A percentile compares a stretch with the other conserved stretches of the same genome.
phyloP scores from a whole-genome alignment of 2,329 filamentous ascomycete genomes.

The Penicillium palitans region DNA sequence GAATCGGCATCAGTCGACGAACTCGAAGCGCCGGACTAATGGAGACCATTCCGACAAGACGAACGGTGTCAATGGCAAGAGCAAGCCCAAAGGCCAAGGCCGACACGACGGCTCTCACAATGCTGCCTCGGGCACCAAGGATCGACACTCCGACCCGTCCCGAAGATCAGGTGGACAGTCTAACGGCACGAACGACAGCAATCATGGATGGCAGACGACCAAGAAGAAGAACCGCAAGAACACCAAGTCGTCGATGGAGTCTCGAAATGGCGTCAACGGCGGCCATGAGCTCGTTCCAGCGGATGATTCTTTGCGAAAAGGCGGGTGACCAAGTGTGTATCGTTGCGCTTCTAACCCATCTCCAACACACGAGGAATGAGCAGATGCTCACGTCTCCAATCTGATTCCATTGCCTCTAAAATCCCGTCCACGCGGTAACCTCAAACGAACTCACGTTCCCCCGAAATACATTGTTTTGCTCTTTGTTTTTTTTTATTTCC shows the following conservation, averaged over 20 bases:
- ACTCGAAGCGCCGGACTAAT: conserved; percentile 35
- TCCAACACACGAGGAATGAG: background rate
- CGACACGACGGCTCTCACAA: conserved; percentile 29
- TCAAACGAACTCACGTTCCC: conserved; percentile 8
- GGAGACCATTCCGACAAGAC: conserved; percentile 36
- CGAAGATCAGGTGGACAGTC: conserved; percentile 28
- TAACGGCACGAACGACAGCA: conserved; percentile 31
- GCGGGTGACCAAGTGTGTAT: conserved; percentile 37
- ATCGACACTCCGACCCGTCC: conserved; percentile 29
- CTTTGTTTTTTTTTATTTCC: conserved; percentile 2
- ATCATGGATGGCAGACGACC: conserved; percentile 47
- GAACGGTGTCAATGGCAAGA: conserved; percentile 36
- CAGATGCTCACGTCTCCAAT: background rate
- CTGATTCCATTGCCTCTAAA: background rate
- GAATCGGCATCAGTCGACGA: conserved; percentile 32
- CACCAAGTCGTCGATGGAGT: conserved; percentile 37
- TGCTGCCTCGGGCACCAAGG: conserved; percentile 24
- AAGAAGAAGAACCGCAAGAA: conserved; percentile 46
- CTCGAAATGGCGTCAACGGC: conserved; percentile 28
- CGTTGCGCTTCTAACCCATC: background rate
- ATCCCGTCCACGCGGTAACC: background rate
- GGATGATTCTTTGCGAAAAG: conserved; percentile 48
- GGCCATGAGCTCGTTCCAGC: conserved; percentile 42
- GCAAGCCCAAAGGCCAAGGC: conserved; percentile 37
- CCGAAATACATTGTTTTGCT: conserved; percentile 8